These are phyloP conservation scores for Xylariaceae sp. DNA, from an alignment of 2,329 filamentous ascomycete species.

Conservation along the genomic window DNA sequence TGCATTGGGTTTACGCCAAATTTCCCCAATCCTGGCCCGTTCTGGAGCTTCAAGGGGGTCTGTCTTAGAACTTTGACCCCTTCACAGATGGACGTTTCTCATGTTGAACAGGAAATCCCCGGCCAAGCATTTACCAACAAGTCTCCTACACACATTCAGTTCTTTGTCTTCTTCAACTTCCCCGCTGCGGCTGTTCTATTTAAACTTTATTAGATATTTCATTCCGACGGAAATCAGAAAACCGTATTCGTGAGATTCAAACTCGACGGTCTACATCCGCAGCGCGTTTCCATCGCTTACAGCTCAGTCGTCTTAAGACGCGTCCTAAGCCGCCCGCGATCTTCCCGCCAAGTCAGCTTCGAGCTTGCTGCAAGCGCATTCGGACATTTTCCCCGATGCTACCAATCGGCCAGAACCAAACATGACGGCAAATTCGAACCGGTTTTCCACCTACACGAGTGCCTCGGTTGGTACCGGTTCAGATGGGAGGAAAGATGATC, in stretches of 20 bases:
- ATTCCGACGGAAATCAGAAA: neutral
- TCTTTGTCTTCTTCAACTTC: neutral
- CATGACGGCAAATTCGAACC: constrained; percentile 58
- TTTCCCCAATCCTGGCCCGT: constrained; percentile 9
- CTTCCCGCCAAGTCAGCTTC: neutral
- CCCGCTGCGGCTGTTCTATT: neutral
- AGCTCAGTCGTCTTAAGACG: neutral
- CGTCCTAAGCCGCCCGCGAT: neutral
- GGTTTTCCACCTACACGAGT: constrained; percentile 61
- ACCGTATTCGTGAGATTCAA: constrained; percentile 24
- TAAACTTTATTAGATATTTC: neutral
- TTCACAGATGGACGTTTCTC: neutral
- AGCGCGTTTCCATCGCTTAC: neutral
- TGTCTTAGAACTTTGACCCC: neutral
- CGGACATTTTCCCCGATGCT: constrained; percentile 26
- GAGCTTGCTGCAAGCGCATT: constrained; percentile 7
- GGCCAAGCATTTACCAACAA: neutral
- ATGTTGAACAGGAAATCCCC: neutral
- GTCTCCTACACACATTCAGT: neutral
- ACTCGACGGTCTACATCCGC: constrained; percentile 14
- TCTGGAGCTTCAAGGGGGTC: neutral
- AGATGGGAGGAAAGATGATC: constrained; percentile 64
- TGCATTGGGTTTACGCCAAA: constrained; percentile 14
- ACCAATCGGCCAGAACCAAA: constrained; percentile 25
- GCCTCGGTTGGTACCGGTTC: constrained; percentile 52